Evolutionary conservation across 345 rosid genomes (phyloP).

Genomic region (Citrus inodora): DNA sequence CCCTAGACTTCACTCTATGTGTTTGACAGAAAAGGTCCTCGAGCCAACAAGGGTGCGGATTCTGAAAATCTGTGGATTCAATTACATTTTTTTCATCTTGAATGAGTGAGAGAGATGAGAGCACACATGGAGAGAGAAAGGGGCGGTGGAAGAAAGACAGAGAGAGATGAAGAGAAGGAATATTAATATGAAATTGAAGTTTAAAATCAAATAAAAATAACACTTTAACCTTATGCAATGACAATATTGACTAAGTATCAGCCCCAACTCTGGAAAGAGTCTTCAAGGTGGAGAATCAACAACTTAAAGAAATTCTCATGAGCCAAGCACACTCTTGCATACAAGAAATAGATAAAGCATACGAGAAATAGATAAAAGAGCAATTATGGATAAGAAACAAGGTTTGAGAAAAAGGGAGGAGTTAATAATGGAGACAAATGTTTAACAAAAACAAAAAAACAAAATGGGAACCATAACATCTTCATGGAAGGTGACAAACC

Average conservation of each 20-base stretch:
- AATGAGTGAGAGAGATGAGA: not conserved
- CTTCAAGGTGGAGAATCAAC: not conserved
- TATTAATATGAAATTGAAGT: not conserved
- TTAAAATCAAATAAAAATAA: not conserved
- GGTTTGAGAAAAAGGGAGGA: not conserved
- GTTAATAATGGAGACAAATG: not conserved
- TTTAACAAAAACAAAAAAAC: not conserved
- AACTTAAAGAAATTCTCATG: not conserved
- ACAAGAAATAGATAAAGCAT: not conserved
- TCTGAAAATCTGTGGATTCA: not conserved
- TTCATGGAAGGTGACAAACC: slow-evolving; percentile 41
- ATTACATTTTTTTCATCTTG: not conserved
- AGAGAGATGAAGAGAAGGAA: not conserved
- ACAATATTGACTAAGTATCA: not conserved
- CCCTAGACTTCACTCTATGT: not conserved
- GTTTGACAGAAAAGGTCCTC: not conserved
- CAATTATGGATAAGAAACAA: not conserved
- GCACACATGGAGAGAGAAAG: not conserved
- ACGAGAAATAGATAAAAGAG: not conserved
- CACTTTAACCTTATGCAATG: not conserved
- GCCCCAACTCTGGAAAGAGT: not conserved
- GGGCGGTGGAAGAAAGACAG: not conserved
- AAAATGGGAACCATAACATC: not conserved
- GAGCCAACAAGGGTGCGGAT: not conserved
- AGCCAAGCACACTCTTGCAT: not conserved